A percentile compares a stretch with the other conserved stretches of the same genome.
phyloP scores from a whole-genome alignment of 1,284 basidiomycete genomes.

The Malassezia yamatoensis region DNA sequence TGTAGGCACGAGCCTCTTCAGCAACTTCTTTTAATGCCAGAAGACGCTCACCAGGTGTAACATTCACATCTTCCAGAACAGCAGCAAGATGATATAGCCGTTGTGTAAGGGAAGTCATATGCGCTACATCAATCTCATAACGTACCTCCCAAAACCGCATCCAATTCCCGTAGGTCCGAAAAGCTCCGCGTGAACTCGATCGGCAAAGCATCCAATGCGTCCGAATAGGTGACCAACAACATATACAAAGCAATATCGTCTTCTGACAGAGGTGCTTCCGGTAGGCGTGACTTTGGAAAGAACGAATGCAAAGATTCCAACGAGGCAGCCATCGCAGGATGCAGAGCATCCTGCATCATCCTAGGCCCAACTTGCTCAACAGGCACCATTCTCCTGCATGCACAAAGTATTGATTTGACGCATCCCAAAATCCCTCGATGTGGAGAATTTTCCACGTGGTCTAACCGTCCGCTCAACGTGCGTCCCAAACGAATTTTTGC shows the following conservation, averaged over 20 bases:
- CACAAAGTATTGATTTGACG: not conserved
- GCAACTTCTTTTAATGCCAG: slow-evolving; percentile 82
- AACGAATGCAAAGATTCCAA: slow-evolving; percentile 13
- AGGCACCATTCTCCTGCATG: slow-evolving; percentile 2
- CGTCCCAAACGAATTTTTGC: not conserved
- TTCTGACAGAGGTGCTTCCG: slow-evolving; percentile 14
- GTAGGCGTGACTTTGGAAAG: slow-evolving; percentile 10
- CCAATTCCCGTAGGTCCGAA: slow-evolving; percentile 90
- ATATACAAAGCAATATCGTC: slow-evolving; percentile 27
- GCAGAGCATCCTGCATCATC: slow-evolving; percentile 1
- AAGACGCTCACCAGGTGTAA: slow-evolving; percentile 68
- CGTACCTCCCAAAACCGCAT: slow-evolving; percentile 71
- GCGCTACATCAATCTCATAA: slow-evolving; percentile 13
- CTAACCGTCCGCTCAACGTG: too few relatives aligned
- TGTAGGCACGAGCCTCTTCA: slow-evolving; percentile 80
- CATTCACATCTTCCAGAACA: slow-evolving; percentile 54
- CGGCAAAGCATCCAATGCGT: slow-evolving; percentile 85
- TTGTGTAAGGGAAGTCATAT: slow-evolving; percentile 37
- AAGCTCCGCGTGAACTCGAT: slow-evolving; percentile 86
- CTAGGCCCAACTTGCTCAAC: slow-evolving; percentile 2
- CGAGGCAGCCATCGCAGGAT: slow-evolving; percentile 7
- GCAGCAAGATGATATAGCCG: slow-evolving; percentile 36
- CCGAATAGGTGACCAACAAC: slow-evolving; percentile 50
- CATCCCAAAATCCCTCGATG: too few relatives aligned
- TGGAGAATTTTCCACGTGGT: too few relatives aligned